Percentiles rank a stretch among this genome's conserved stretches.
Evolutionary conservation across 192 early-diverging fungal genomes (phyloP).

Genomic region (Entophlyctis luteolus): DNA sequence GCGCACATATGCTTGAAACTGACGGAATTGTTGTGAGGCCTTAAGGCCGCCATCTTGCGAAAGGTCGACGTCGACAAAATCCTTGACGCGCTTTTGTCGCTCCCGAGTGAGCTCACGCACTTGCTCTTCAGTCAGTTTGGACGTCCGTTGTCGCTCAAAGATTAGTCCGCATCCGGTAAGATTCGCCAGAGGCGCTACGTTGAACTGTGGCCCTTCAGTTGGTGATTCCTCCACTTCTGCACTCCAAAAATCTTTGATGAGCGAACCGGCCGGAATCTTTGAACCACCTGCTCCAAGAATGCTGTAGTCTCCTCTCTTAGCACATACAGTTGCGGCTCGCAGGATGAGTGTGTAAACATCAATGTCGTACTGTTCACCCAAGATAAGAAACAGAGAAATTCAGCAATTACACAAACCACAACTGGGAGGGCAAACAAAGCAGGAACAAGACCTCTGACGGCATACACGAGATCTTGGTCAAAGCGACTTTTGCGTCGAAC

Average conservation of each 20-base stretch:
- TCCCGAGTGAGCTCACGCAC: neutral
- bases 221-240: neutral
- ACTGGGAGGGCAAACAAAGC: slow-evolving; percentile 4
- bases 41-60: slow-evolving; percentile 1
- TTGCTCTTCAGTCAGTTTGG: neutral
- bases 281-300: neutral
- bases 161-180: slow-evolving; percentile 7
- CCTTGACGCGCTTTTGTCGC: neutral
- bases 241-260: neutral
- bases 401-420: neutral
- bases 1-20: neutral
- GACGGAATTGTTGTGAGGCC: neutral
- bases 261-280: neutral
- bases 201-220: neutral
- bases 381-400: neutral
- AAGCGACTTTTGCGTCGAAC: neutral
- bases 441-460: neutral
- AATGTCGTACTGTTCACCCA: slow-evolving; percentile 1
- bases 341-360: slow-evolving; percentile 3
- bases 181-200: slow-evolving; percentile 5
- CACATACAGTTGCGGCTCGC: slow-evolving; percentile 3
- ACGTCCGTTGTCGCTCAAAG: neutral
- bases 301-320: slow-evolving; percentile 3
- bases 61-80: neutral
- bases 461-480: slow-evolving; percentile 1